Conservation (phyloP, 1,284 basidiomycete species). For the Tilletiopsis washingtonensis region DNA sequence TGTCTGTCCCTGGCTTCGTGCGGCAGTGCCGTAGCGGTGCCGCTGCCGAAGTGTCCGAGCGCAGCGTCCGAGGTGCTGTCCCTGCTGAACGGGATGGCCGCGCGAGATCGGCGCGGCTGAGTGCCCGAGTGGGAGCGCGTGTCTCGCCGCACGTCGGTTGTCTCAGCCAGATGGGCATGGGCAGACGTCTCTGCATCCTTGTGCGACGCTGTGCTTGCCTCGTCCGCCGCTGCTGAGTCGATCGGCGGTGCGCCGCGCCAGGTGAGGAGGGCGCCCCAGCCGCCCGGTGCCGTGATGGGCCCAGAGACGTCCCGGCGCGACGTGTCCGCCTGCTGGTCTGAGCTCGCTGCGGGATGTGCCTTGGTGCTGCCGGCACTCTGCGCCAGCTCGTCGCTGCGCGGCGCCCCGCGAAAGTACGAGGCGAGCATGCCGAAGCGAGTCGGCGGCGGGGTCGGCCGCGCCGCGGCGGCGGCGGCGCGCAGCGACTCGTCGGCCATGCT, state of each 20-base stretch:
- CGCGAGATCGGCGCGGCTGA: background rate
- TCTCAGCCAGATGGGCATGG: background rate
- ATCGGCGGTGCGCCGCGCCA: background rate
- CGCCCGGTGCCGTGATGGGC: background rate
- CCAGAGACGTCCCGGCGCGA: too few species aligned
- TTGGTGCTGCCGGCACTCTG: background rate
- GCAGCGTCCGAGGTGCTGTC: background rate
- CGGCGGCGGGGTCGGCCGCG: too few species aligned
- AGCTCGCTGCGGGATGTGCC: background rate
- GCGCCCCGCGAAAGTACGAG: too few species aligned
- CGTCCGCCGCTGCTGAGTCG: too few species aligned
- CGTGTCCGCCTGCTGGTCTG: background rate
- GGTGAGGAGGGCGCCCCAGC: background rate
- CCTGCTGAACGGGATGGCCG: background rate
- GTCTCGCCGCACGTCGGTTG: background rate
- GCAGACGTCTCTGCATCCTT: background rate
- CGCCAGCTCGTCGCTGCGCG: background rate
- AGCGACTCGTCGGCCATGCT: background rate
- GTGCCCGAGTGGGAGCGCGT: background rate
- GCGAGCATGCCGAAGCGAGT: too few species aligned
- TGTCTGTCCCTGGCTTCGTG: too few species aligned
- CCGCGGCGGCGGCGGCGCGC: too few species aligned
- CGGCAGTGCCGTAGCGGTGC: too few species aligned
- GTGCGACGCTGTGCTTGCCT: too few species aligned
- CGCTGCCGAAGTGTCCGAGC: too few species aligned